Percentiles rank a stretch among this genome's conserved stretches.
Evolutionary conservation across 208 protist genomes (phyloP).

Genomic region (Crithidia mellificae): DNA sequence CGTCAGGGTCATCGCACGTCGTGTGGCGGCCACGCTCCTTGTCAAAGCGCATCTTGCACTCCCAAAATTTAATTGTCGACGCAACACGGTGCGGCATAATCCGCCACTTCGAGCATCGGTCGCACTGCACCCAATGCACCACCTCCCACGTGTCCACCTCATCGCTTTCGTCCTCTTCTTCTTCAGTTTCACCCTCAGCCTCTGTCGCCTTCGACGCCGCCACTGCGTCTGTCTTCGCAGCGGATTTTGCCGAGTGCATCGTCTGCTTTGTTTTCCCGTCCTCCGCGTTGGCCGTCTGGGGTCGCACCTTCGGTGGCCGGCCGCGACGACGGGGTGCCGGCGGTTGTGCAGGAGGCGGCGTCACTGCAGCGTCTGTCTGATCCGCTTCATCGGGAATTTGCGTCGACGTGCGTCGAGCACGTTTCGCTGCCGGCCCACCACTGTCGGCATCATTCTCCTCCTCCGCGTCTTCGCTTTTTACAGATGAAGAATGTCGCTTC

Average conservation of each 20-base stretch:
- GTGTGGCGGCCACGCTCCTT: conserved; percentile 29
- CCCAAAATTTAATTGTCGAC: conserved; percentile 44
- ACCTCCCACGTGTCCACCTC: conserved; percentile 34
- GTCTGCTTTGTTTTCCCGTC: conserved; percentile 1
- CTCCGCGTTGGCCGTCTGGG: not conserved
- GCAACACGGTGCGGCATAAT: conserved; percentile 60
- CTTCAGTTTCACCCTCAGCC: not conserved
- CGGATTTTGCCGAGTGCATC: not conserved
- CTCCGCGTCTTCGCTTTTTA: not conserved
- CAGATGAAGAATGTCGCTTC: no score
- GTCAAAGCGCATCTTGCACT: conserved; percentile 71
- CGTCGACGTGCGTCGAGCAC: not conserved
- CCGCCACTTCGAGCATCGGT: conserved; percentile 82
- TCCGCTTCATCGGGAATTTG: no score
- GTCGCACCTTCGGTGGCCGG: not conserved
- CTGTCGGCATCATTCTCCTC: no score
- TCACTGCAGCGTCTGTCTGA: no score
- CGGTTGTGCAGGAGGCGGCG: not conserved
- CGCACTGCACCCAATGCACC: conserved; percentile 86
- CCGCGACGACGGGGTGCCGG: not conserved
- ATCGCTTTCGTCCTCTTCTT: conserved; percentile 14
- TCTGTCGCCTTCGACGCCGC: not conserved
- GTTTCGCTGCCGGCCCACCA: not conserved
- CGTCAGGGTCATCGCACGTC: conserved; percentile 71
- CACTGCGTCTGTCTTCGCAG: not conserved